Conservation (phyloP, 192 early-diverging fungal species). For the Geranomyces variabilis region DNA sequence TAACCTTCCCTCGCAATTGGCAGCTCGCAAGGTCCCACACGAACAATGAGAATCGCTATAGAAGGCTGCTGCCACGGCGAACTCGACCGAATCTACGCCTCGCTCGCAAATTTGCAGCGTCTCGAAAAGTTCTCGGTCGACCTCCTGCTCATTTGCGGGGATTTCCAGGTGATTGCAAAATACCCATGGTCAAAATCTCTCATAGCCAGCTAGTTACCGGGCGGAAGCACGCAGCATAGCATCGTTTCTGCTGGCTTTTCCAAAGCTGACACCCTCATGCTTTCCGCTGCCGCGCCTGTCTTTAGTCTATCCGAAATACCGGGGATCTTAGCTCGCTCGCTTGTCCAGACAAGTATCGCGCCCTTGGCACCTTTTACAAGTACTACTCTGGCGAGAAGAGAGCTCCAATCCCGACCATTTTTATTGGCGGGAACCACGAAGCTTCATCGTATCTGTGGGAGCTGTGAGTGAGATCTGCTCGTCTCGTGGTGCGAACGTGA, state of each 20-base stretch:
- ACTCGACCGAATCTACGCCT: conserved; percentile 87
- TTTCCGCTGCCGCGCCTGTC: no score
- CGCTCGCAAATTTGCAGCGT: conserved; percentile 65
- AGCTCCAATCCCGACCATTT: conserved; percentile 87
- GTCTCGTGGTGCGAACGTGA: no score
- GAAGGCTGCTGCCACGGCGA: conserved; percentile 97
- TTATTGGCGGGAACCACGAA: conserved; percentile 99
- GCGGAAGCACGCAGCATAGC: no score
- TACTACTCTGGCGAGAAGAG: conserved; percentile 84
- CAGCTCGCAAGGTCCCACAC: no score
- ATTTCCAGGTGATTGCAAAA: conserved; percentile 87
- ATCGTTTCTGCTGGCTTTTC: no score
- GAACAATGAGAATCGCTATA: conserved; percentile 70
- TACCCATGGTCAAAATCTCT: no score
- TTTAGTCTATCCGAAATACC: conserved; percentile 78
- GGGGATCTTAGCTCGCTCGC: conserved; percentile 81
- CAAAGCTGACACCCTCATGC: no score
- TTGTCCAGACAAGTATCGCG: conserved; percentile 83
- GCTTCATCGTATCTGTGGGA: conserved; percentile 93
- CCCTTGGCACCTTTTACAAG: conserved; percentile 85
- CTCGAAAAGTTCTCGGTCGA: conserved; percentile 74
- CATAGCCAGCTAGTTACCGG: no score
- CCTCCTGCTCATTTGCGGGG: conserved; percentile 94
- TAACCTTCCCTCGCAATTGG: no score
- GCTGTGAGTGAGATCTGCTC: conserved; percentile 76